Evolutionary conservation across 73 alveolate genomes (phyloP).

Genomic region (Paramecium sexaurelia): DNA sequence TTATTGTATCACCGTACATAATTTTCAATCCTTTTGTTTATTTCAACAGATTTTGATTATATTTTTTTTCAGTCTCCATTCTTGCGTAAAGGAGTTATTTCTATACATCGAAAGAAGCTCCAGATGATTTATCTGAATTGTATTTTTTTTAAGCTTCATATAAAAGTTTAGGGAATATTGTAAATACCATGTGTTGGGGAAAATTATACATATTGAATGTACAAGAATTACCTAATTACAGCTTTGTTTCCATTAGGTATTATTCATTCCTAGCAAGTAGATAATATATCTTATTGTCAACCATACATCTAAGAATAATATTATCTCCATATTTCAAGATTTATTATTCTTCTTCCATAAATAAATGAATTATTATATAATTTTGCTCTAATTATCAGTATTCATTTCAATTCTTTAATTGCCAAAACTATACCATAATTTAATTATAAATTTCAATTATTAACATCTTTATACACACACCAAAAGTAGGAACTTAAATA

Average conservation of each 20-base stretch:
- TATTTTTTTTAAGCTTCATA: constrained; percentile 50
- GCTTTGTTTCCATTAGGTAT: neutral
- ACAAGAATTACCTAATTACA: neutral
- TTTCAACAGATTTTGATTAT: constrained; percentile 8
- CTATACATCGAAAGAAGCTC: neutral
- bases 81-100: neutral
- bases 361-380: neutral
- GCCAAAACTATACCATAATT: no score
- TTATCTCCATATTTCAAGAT: constrained; percentile 39
- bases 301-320: neutral
- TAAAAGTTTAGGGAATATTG: constrained; percentile 28
- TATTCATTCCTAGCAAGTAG: constrained; percentile 9
- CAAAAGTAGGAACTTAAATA: no score
- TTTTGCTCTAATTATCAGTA: neutral
- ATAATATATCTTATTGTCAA: neutral
- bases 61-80: constrained; percentile 54
- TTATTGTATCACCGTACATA: constrained; percentile 42
- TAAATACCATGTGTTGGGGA: constrained; percentile 21
- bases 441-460: no score
- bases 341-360: constrained; percentile 33
- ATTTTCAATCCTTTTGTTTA: neutral
- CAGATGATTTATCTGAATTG: neutral
- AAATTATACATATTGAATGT: constrained; percentile 45
- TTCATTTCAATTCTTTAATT: no score
- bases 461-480: no score